Conservation (phyloP, 1,284 basidiomycete species). For the Malassezia vespertilionis region DNA sequence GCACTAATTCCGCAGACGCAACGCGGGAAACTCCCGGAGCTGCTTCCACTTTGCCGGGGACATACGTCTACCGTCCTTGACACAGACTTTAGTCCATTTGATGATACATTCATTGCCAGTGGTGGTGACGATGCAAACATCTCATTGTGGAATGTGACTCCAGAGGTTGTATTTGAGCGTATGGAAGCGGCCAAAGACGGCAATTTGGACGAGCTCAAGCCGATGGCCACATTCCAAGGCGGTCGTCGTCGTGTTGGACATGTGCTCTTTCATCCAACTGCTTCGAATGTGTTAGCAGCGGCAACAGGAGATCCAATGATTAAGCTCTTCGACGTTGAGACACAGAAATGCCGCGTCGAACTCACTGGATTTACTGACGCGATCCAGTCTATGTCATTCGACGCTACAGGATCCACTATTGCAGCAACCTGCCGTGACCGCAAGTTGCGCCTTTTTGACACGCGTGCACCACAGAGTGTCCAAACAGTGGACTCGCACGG, state of each 20-base stretch:
- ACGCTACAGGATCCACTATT: constrained; percentile 65
- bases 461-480: constrained; percentile 67
- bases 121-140: constrained; percentile 87
- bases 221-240: constrained; percentile 52
- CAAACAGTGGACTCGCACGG: constrained; percentile 73
- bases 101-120: constrained; percentile 78
- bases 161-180: constrained; percentile 43
- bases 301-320: constrained; percentile 79
- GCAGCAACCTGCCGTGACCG: constrained; percentile 68
- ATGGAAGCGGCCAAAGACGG: constrained; percentile 50
- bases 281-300: constrained; percentile 71
- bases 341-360: constrained; percentile 50
- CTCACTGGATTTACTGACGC: constrained; percentile 73
- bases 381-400: constrained; percentile 77
- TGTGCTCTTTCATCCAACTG: constrained; percentile 85
- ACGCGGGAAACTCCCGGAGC: constrained; percentile 66
- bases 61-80: constrained; percentile 76
- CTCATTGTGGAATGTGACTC: constrained; percentile 74
- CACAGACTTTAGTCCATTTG: constrained; percentile 91
- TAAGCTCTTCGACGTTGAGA: constrained; percentile 68
- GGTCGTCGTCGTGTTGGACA: constrained; percentile 72
- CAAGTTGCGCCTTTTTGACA: constrained; percentile 83
- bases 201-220: constrained; percentile 59
- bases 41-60: constrained; percentile 78
- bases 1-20: constrained; percentile 65